These are phyloP conservation scores for Starmera stellimalicola DNA, from an alignment of 1,139 yeast genomes.

Conservation along the genomic window DNA sequence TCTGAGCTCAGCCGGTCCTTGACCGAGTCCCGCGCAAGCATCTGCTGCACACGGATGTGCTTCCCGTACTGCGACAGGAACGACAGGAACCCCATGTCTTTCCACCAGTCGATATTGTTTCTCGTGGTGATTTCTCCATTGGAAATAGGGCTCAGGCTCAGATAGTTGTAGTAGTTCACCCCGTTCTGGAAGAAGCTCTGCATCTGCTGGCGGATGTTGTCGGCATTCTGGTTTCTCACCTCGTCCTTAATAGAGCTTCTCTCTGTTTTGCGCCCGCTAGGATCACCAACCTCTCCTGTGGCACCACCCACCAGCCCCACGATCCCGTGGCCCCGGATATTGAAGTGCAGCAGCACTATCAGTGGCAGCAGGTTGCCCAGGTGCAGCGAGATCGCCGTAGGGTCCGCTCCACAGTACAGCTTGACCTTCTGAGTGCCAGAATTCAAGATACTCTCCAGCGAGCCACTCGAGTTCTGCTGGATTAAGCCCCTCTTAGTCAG, in stretches of 20 bases:
- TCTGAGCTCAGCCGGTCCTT: conserved; percentile 61
- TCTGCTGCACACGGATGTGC: conserved; percentile 71
- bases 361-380: conserved; percentile 85
- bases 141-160: conserved; percentile 41
- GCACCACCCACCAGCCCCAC: conserved; percentile 95
- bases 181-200: conserved; percentile 52
- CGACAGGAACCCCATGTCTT: conserved; percentile 59
- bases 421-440: conserved; percentile 26
- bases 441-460: conserved; percentile 17
- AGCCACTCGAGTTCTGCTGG: conserved; percentile 20
- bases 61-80: conserved; percentile 73
- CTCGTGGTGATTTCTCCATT: conserved; percentile 35
- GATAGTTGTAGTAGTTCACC: conserved; percentile 44
- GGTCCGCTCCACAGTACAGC: conserved; percentile 93
- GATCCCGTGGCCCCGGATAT: conserved; percentile 73
- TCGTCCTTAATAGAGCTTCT: conserved; percentile 46
- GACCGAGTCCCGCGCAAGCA: conserved; percentile 86
- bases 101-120: conserved; percentile 87
- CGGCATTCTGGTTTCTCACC: conserved; percentile 49
- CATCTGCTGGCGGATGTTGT: conserved; percentile 54
- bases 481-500: conserved; percentile 25
- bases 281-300: conserved; percentile 95
- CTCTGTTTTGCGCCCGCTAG: conserved; percentile 82
- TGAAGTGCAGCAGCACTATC: conserved; percentile 76
- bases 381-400: conserved; percentile 84